Evolutionary conservation across 2,329 filamentous ascomycete genomes (phyloP).

Genomic region (Trichoderma polysporum): DNA sequence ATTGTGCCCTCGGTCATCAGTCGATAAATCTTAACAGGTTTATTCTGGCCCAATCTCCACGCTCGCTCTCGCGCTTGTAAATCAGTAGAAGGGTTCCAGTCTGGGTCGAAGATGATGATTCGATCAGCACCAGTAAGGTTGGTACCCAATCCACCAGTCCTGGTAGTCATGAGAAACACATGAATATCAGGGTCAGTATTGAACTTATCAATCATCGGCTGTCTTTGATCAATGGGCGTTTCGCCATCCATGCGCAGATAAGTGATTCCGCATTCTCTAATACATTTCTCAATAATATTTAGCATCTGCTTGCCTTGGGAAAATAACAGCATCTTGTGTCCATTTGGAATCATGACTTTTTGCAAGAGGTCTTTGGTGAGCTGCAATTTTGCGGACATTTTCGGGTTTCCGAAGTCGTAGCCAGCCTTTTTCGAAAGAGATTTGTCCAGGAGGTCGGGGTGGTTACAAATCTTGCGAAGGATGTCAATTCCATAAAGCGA

Average conservation of each 20-base stretch:
- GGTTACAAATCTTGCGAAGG: conserved; percentile 94
- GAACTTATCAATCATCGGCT: conserved; percentile 87
- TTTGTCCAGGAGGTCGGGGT: conserved; percentile 81
- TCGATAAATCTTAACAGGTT: conserved; percentile 92
- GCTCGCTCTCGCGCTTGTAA: conserved; percentile 92
- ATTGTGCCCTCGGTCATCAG: conserved; percentile 98
- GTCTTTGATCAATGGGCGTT: conserved; percentile 84
- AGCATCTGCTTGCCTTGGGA: conserved; percentile 94
- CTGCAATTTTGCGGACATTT: conserved; percentile 92
- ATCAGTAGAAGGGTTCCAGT: conserved; percentile 98
- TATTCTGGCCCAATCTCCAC: conserved; percentile 93
- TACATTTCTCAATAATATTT: conserved; percentile 84
- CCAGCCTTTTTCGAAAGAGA: conserved; percentile 53
- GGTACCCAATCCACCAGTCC: conserved; percentile 89
- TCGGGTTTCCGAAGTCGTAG: conserved; percentile 74
- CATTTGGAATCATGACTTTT: conserved; percentile 78
- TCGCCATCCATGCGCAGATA: conserved; percentile 92
- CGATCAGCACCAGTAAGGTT: conserved; percentile 94
- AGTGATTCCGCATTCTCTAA: conserved; percentile 67
- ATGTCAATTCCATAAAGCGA: conserved; percentile 89
- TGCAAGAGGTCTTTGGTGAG: conserved; percentile 84
- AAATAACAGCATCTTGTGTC: conserved; percentile 91
- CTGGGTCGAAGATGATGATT: conserved; percentile 97
- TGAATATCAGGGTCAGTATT: conserved; percentile 78
- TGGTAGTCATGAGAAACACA: conserved; percentile 91